Evolutionary conservation across 305 asterid genomes (phyloP).

Genomic region (Caryopteris hybrid): DNA sequence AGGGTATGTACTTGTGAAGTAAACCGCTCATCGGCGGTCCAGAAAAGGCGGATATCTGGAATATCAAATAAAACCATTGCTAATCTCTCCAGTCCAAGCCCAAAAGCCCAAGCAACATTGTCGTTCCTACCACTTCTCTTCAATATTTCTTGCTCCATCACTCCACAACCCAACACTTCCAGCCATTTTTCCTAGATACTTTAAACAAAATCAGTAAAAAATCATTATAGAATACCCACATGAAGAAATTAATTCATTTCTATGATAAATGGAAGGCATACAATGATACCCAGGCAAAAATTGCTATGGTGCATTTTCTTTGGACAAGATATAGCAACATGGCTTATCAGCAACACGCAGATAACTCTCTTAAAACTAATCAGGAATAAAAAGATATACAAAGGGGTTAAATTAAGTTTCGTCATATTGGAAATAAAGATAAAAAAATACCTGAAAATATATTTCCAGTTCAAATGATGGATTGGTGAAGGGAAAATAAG

Average conservation of each 20-base stretch:
- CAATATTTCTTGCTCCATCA: conserved; percentile 90
- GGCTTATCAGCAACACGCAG: background rate
- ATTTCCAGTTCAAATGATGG: conserved; percentile 98
- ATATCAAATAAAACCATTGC: conserved; percentile 95
- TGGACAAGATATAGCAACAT: background rate
- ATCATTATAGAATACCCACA: conserved; percentile 4
- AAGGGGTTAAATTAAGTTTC: background rate
- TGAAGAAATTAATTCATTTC: background rate
- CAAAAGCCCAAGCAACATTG: conserved; percentile 97
- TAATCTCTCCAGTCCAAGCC: conserved; percentile 87
- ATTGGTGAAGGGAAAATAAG: conserved; percentile 89
- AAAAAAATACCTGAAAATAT: conserved; percentile 63
- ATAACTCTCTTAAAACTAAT: background rate
- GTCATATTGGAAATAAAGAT: conserved; percentile 10
- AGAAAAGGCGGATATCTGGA: conserved; percentile 94
- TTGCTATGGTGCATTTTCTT: background rate
- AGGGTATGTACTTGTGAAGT: conserved; percentile 76
- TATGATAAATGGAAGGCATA: background rate
- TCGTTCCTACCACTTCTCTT: conserved; percentile 62
- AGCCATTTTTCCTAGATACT: conserved; percentile 72
- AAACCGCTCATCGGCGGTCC: conserved; percentile 83
- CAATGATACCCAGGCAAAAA: background rate
- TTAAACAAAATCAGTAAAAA: conserved; percentile 14
- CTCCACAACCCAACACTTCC: conserved; percentile 98
- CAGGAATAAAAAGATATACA: background rate